phyloP scores from a whole-genome alignment of 2,329 filamentous ascomycete species.

The Pestalotiopsis sp. region DNA sequence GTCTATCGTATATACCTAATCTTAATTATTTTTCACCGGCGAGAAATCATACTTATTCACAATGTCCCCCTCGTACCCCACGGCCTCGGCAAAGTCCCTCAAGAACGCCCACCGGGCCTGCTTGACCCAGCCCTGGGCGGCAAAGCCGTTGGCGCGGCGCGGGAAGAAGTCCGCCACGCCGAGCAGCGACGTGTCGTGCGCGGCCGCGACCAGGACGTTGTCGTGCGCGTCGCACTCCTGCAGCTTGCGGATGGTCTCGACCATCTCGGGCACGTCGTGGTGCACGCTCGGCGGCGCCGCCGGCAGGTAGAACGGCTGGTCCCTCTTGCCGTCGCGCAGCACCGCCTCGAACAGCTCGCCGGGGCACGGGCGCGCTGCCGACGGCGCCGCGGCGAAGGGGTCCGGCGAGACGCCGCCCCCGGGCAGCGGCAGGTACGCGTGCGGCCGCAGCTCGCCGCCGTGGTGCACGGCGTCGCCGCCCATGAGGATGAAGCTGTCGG shows the following conservation, averaged over 20 bases:
- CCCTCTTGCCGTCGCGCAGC: slow-evolving; percentile 31
- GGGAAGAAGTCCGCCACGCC: slow-evolving; percentile 52
- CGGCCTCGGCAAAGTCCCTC: slow-evolving; percentile 47
- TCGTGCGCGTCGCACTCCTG: slow-evolving; percentile 47
- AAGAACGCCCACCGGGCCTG: slow-evolving; percentile 53
- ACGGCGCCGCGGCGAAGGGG: slow-evolving; percentile 33
- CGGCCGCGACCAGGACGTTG: slow-evolving; percentile 46
- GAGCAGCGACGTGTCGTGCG: slow-evolving; percentile 48
- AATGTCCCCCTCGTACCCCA: slow-evolving; percentile 32
- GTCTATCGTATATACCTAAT: neutral
- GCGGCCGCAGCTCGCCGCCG: slow-evolving; percentile 38
- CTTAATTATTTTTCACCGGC: slow-evolving; percentile 11
- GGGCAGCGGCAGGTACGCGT: slow-evolving; percentile 35
- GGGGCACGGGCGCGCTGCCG: slow-evolving; percentile 37
- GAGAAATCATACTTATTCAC: slow-evolving; percentile 21
- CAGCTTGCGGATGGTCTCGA: slow-evolving; percentile 45
- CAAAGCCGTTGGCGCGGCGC: slow-evolving; percentile 47
- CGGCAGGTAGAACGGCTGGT: slow-evolving; percentile 34
- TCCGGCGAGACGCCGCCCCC: slow-evolving; percentile 35
- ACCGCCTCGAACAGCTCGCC: slow-evolving; percentile 41
- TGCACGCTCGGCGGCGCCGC: slow-evolving; percentile 18
- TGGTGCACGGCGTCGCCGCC: slow-evolving; percentile 46
- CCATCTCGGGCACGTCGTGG: slow-evolving; percentile 32
- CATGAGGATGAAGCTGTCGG: slow-evolving; percentile 41
- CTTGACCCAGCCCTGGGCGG: slow-evolving; percentile 45